Conservation (phyloP, 2,329 filamentous ascomycete genomes). For the Thermothelomyces thermophilus region DNA sequence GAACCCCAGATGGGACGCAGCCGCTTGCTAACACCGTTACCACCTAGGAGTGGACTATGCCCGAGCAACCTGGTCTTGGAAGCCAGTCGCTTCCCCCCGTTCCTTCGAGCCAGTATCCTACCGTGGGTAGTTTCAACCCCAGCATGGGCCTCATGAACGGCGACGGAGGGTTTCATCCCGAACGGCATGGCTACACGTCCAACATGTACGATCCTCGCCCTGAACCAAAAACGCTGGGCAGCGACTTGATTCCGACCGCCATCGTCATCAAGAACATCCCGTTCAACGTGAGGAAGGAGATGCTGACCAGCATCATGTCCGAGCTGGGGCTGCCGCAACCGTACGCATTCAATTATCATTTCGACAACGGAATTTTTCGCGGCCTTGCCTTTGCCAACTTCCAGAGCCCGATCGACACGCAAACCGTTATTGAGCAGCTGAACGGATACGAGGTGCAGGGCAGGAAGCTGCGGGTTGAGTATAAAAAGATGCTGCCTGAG, state of each 20-base stretch:
- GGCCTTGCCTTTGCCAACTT: conserved; percentile 98
- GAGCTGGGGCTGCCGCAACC: conserved; percentile 88
- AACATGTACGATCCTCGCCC: conserved; percentile 26
- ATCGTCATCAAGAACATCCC: conserved; percentile 99
- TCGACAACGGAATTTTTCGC: conserved; percentile 94
- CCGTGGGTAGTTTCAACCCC: conserved; percentile 18
- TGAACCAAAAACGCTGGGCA: conserved; percentile 38
- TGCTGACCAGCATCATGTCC: conserved; percentile 86
- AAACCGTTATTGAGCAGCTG: conserved; percentile 83
- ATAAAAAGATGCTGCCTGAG: conserved; percentile 98
- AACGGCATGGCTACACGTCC: conserved; percentile 22
- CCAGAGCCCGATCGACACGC: conserved; percentile 89
- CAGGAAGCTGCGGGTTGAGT: conserved; percentile 89
- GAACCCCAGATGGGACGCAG: too few relatives aligned
- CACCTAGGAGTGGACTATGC: conserved; percentile 24
- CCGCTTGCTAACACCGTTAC: background rate
- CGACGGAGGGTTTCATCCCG: conserved; percentile 18
- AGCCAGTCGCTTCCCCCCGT: conserved; percentile 22
- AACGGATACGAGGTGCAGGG: conserved; percentile 96
- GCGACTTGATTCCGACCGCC: conserved; percentile 93
- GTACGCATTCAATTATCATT: conserved; percentile 99
- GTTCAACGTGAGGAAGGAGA: conserved; percentile 96
- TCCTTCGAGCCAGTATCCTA: conserved; percentile 23
- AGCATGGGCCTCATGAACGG: conserved; percentile 22
- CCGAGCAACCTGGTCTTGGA: conserved; percentile 22